A percentile compares a stretch with the other conserved stretches of the same genome.
phyloP scores from a whole-genome alignment of 768 basidiomycete genomes.

The Lentinula raphanica region DNA sequence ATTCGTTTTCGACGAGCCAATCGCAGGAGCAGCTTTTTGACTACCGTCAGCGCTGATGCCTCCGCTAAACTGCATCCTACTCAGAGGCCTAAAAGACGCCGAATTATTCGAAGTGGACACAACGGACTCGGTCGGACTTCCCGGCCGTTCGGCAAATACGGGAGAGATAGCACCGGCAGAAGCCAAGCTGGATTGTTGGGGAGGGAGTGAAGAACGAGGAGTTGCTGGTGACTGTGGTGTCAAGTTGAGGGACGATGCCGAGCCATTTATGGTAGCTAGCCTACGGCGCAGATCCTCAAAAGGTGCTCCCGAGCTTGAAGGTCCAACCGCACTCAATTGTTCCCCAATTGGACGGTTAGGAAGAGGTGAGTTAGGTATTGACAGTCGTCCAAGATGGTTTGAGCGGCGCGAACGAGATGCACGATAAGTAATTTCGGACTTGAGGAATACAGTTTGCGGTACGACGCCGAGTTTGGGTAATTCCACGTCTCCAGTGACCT shows the following conservation, averaged over 20 bases:
- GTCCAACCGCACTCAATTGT: slow-evolving; percentile 30
- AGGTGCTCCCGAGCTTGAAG: slow-evolving; percentile 40
- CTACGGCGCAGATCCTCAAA: slow-evolving; percentile 77
- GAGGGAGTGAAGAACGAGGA: slow-evolving; percentile 36
- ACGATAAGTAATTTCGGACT: slow-evolving; percentile 36
- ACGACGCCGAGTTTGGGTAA: slow-evolving; percentile 86
- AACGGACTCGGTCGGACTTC: slow-evolving; percentile 81
- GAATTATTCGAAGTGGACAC: slow-evolving; percentile 63
- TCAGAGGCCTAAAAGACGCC: slow-evolving; percentile 48
- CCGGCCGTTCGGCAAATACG: slow-evolving; percentile 47
- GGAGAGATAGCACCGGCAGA: slow-evolving; percentile 23
- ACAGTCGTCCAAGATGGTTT: slow-evolving; percentile 31
- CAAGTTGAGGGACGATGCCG: slow-evolving; percentile 56
- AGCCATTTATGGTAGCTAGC: slow-evolving; percentile 70
- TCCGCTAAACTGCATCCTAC: slow-evolving; percentile 64
- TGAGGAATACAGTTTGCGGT: slow-evolving; percentile 88
- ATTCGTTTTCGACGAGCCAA: slow-evolving; percentile 81
- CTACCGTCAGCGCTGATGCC: slow-evolving; percentile 42
- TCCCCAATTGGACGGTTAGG: slow-evolving; percentile 41
- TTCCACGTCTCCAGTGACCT: slow-evolving; percentile 62
- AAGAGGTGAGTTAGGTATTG: slow-evolving; percentile 45
- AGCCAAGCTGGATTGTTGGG: slow-evolving; percentile 26
- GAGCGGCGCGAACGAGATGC: slow-evolving; percentile 41
- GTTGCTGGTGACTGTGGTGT: slow-evolving; percentile 35
- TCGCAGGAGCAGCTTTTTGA: slow-evolving; percentile 83